phyloP scores from a whole-genome alignment of 441 rosid genomes.

The Jatropha podagrica region DNA sequence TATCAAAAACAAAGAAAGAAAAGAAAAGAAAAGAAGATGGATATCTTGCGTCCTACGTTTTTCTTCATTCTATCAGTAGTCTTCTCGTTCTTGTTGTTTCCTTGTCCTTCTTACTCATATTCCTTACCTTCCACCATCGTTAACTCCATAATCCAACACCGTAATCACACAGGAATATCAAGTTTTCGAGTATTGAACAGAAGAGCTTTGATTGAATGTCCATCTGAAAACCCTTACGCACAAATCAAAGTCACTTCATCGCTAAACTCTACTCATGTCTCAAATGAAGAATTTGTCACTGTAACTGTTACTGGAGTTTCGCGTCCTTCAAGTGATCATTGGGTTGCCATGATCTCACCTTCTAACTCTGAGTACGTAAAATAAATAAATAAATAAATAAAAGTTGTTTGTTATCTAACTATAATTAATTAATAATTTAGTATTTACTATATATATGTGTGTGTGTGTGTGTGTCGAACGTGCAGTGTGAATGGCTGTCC shows the following conservation, averaged over 20 bases:
- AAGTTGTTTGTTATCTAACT: too few species aligned
- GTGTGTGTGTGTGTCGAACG: too few species aligned
- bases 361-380: constrained; percentile 43
- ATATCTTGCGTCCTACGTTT: not conserved
- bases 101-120: constrained; percentile 15
- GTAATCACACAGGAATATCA: constrained; percentile 43
- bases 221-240: constrained; percentile 31
- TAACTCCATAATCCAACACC: constrained; percentile 33
- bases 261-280: constrained; percentile 17
- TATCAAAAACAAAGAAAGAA: too few species aligned
- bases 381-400: too few species aligned
- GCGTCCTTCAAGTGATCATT: constrained; percentile 37
- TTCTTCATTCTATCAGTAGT: constrained; percentile 1
- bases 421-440: too few species aligned
- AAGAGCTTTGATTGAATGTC: constrained; percentile 40
- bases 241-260: constrained; percentile 27
- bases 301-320: constrained; percentile 53
- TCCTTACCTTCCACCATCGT: constrained; percentile 32
- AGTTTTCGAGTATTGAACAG: constrained; percentile 54
- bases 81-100: not conserved
- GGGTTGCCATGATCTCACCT: constrained; percentile 77
- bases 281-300: constrained; percentile 38
- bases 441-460: too few species aligned
- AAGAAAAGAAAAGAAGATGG: too few species aligned
- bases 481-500: constrained; percentile 51